Evolutionary conservation across 257 asterid genomes (phyloP), one percentile per base, ranked within the genome.

Genomic region (Craterostigma plantagineum): DNA sequence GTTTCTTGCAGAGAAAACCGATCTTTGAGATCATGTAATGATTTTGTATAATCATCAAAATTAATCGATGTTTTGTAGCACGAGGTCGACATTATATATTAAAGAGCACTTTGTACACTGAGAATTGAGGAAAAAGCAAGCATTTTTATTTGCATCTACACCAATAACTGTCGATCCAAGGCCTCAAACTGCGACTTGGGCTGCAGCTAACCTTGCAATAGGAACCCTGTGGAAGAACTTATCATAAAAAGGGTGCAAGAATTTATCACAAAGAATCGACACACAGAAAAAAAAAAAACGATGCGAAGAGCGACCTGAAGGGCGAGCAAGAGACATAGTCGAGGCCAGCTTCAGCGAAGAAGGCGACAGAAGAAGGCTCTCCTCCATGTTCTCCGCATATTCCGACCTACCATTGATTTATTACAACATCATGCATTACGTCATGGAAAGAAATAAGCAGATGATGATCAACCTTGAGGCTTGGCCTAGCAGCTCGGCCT

Each of bases 301-400:
- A 16, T 8, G 7, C 14, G 6, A 42, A 14, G 23, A 14, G 9
- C 9, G 17, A n/a, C 97, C 97, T 86, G 61, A 82, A 87, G 43
- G 98, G 98, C 35, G 98, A 87, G 63, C 98, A 87, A 8, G 95
- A 82, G 48, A 87, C 98, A 34, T 87, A 87, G 53, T 87, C 95
- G 13, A 87, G 74, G 14, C 98, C 98, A 37, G 79, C 75, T 58
- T 76, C 81, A 4, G 77, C 95, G 18, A 87, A 87, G 63, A 87
- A 87, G 18, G 92, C 92, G 8, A 87, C 82, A 18, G 98, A 87
- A 15, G 98, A 79, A 27, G 98, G 95, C 65, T 87, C 95, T 43
- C 98, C 95, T 3, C 95, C 95, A 43, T 82, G 95, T 63, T 82
- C 95, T 37, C 98, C 98, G 52, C 98, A 82, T 15, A 87, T 79